Base-by-base conservation (phyloP, 371 early-diverging fungal species). In the Apophysomyces variabilis region DNA sequence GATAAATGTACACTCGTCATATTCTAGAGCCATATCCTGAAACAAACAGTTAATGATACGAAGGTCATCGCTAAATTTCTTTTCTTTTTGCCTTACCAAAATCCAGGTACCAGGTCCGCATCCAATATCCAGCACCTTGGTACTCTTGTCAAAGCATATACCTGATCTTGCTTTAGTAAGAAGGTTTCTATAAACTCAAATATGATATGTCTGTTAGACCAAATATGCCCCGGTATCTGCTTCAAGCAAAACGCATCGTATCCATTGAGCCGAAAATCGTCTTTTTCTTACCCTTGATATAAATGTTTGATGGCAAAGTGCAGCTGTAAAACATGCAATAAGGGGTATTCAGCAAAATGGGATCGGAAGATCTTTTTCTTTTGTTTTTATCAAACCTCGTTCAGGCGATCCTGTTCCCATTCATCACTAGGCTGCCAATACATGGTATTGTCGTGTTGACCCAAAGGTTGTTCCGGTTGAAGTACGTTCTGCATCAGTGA, bases 21-120 rank as follows among this genome's bases (percentile, higher is more conserved):
- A 80, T 50, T 85, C 85, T 18, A 85, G 85, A 7, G 85, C 81
- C 67, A 85, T 73, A 64, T 87, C 87, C 84, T 78, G 61, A 32
- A 38, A 44, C 16, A 16, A 26, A 26, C 32, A 26, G 32, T n/a
- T 11, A 7, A 18, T 41, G 14, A 13, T 38, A 14, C 32, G 47
- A n/a, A 50, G 5, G 9, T 8, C 3, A 11, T 1, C 13, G 11
- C 44, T 38, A 26, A 57, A 63, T 47, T 57, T 61, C 61, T 50
- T 54, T 57, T 47, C 16, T 47, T 13, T 13, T n/a, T n/a, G 7
- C 35, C 54, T 14, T 76, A 74, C 84, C 75, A 85, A 68, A 45
- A 83, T 59, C 87, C 87, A 87, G 16, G 84, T 79, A 16, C 87
- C 87, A 37, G 82, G 81, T 16, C 81, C 81, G 67, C 74, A 71